A percentile compares a stretch with the other conserved stretches of the same genome.
Evolutionary conservation across 768 basidiomycete species (phyloP).

Genomic region (Rhizopogon sp.): DNA sequence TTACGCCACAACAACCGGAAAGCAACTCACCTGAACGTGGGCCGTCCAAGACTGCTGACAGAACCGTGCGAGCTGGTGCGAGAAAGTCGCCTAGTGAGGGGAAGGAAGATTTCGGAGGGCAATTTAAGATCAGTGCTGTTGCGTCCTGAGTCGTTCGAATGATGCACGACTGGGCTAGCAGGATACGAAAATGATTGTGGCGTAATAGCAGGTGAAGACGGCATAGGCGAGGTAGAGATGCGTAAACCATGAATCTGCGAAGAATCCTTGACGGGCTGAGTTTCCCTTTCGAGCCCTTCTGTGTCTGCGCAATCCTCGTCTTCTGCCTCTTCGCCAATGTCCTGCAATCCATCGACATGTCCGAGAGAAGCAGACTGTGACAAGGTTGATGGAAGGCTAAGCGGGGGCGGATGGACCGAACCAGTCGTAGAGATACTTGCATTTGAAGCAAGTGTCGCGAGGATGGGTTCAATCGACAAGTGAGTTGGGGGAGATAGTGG

Average conservation of each 20-base stretch:
- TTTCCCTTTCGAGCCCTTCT: slow-evolving; percentile 12
- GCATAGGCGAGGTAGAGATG: slow-evolving; percentile 42
- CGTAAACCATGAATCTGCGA: slow-evolving; percentile 53
- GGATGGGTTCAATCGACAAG: slow-evolving; percentile 46
- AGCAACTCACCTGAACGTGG: slow-evolving; percentile 16
- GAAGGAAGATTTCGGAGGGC: slow-evolving; percentile 15
- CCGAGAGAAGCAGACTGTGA: slow-evolving; percentile 19
- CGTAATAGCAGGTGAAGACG: slow-evolving; percentile 19
- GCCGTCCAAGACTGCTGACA: slow-evolving; percentile 20
- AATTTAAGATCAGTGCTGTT: slow-evolving; percentile 21
- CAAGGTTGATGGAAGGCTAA: slow-evolving; percentile 31
- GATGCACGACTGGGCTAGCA: slow-evolving; percentile 14
- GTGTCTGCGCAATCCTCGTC: slow-evolving; percentile 40
- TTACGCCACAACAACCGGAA: neutral
- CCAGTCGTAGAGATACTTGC: slow-evolving; percentile 12
- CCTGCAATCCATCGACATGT: slow-evolving; percentile 39
- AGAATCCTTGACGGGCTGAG: slow-evolving; percentile 11
- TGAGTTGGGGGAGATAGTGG: slow-evolving; percentile 2
- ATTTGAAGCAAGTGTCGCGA: slow-evolving; percentile 29
- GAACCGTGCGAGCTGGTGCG: slow-evolving; percentile 22
- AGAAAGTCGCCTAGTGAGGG: slow-evolving; percentile 19
- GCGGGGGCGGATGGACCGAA: slow-evolving; percentile 29
- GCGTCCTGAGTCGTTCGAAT: slow-evolving; percentile 12
- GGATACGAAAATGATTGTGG: slow-evolving; percentile 23
- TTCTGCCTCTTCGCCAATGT: slow-evolving; percentile 45